These are phyloP conservation scores for Uronychia setigera DNA, from an alignment of 73 alveolate genomes.

Conservation along the genomic window DNA sequence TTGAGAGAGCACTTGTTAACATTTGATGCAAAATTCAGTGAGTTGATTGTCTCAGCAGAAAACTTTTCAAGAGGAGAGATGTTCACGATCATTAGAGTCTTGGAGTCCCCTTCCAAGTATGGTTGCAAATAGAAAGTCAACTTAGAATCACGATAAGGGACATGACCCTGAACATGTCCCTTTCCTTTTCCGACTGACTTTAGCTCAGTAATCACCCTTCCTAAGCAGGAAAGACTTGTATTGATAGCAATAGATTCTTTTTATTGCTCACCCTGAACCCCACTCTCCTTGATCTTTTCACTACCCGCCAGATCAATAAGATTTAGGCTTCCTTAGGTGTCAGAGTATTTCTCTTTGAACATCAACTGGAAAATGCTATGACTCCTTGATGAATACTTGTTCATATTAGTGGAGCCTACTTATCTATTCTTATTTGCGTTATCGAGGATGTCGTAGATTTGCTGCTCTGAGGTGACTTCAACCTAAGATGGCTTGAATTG, in stretches of 20 bases:
- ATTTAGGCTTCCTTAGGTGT: background rate
- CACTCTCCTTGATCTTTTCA: slow-evolving; percentile 49
- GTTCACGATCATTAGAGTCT: slow-evolving; percentile 38
- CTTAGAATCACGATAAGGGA: slow-evolving; percentile 75
- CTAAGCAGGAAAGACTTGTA: slow-evolving; percentile 41
- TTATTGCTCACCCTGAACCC: slow-evolving; percentile 54
- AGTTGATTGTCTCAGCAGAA: slow-evolving; percentile 51
- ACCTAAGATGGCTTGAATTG: background rate
- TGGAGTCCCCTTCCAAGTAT: slow-evolving; percentile 41
- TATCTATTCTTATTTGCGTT: slow-evolving; percentile 55
- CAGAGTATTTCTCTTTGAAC: background rate
- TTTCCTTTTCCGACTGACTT: slow-evolving; percentile 36
- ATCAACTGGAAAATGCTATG: background rate
- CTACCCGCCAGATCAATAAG: slow-evolving; percentile 53
- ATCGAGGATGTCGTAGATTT: slow-evolving; percentile 30
- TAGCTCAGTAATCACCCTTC: slow-evolving; percentile 51
- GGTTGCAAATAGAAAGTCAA: slow-evolving; percentile 56
- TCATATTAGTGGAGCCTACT: slow-evolving; percentile 13
- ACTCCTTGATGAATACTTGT: background rate
- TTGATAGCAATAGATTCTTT: slow-evolving; percentile 60
- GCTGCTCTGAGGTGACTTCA: background rate
- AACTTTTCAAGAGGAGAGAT: slow-evolving; percentile 28
- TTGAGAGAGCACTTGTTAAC: slow-evolving; percentile 28
- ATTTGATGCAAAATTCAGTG: slow-evolving; percentile 63
- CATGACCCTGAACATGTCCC: no score